Conservation (phyloP, 176 grass and related monocot species). For the Dendrocalamus sinicus region DNA sequence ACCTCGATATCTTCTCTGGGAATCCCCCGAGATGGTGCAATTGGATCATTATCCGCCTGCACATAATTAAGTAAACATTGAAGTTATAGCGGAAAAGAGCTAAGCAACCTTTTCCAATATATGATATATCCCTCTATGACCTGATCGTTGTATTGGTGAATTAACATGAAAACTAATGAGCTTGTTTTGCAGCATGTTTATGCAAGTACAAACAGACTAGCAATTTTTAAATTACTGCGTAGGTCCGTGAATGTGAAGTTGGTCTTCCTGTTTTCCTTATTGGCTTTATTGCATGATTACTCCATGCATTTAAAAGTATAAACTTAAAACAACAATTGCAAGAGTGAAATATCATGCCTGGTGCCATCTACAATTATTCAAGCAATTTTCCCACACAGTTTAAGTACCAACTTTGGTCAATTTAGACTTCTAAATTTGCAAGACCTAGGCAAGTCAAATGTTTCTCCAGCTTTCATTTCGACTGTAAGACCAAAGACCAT, state of each 20-base stretch:
- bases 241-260: background rate
- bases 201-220: background rate
- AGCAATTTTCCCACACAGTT: background rate
- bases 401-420: slow-evolving; percentile 21
- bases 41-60: slow-evolving; percentile 91
- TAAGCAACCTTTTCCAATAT: background rate
- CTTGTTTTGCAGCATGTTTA: slow-evolving; percentile 1
- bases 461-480: background rate
- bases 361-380: background rate
- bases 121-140: background rate
- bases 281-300: background rate
- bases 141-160: background rate
- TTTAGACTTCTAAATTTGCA: slow-evolving; percentile 36
- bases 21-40: slow-evolving; percentile 94
- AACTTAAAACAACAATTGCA: slow-evolving; percentile 11
- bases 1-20: slow-evolving; percentile 96
- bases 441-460: background rate
- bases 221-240: background rate
- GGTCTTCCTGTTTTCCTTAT: background rate
- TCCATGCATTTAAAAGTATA: background rate
- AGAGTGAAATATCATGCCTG: background rate
- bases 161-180: background rate
- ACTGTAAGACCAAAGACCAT: background rate
- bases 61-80: slow-evolving; percentile 35
- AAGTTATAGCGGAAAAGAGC: slow-evolving; percentile 40